Evolutionary conservation across 2,329 filamentous ascomycete genomes (phyloP).

Genomic region (Pyrenochaeta sp.): DNA sequence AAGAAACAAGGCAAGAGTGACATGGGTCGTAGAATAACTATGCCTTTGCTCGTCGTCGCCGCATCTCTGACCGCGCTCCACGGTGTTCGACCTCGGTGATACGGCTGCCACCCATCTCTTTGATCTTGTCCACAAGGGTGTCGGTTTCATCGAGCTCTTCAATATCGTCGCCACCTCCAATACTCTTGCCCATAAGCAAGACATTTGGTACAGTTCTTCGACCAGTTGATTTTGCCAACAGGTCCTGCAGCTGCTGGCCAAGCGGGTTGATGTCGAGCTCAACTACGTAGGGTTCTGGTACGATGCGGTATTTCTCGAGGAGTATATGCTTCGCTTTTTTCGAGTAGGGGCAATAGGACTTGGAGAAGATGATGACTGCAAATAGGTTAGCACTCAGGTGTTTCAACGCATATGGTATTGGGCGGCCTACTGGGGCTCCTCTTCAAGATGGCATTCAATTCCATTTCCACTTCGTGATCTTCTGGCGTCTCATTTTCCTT

Average conservation of each 20-base stretch:
- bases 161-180: constrained; percentile 91
- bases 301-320: constrained; percentile 83
- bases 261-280: constrained; percentile 86
- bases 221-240: constrained; percentile 76
- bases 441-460: constrained; percentile 82
- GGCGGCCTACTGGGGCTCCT: constrained; percentile 75
- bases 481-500: constrained; percentile 63
- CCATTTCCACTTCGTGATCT: constrained; percentile 71
- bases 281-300: constrained; percentile 83
- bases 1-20: neutral
- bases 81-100: constrained; percentile 51
- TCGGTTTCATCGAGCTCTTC: constrained; percentile 70
- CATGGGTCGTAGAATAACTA: neutral
- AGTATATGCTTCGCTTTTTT: constrained; percentile 85
- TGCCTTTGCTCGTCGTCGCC: constrained; percentile 12
- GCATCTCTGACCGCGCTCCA: constrained; percentile 16
- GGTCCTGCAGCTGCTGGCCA: constrained; percentile 75
- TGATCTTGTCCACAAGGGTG: constrained; percentile 75
- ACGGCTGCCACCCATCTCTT: constrained; percentile 75
- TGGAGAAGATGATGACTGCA: constrained; percentile 93
- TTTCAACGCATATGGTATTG: neutral
- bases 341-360: constrained; percentile 89
- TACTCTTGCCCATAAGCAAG: constrained; percentile 84
- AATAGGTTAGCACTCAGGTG: constrained; percentile 16
- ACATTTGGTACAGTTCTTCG: constrained; percentile 91